Base-by-base conservation (phyloP, 2,329 filamentous ascomycete genomes). In the Apiospora phragmitis region DNA sequence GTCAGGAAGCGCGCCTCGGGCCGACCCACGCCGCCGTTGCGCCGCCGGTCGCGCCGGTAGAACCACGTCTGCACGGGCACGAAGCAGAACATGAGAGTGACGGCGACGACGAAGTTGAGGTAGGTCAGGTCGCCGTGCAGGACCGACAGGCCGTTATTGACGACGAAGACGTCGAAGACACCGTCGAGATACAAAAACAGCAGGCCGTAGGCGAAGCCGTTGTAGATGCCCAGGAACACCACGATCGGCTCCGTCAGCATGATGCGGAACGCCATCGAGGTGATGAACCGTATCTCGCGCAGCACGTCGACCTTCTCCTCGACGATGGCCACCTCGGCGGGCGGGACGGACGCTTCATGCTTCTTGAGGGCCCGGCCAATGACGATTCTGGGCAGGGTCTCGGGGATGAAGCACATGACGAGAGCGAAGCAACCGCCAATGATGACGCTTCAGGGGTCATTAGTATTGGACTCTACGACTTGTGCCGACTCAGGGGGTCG, bases 171-270 rank as follows among this genome's bases (percentile, higher is more conserved):
- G 72, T 83, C 78, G 72, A 82, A 82, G 29, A 83, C 81, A 4
- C 82, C 82, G 69, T 83, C 82, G 16, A 84, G 75, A 72, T 83
- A 84, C 35, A 83, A 73, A 74, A 82, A 84, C 12, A 83, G 75
- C 16, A 84, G 74, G 8, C 82, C 82, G 69, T 84, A 84, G 3
- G 81, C 80, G 68, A 83, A 83, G 9, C 82, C 82, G 67, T 84
- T 84, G 73, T 83, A 83, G 51, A 82, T 75, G 29, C 79, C 81
- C 18, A 83, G 72, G 70, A 79, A 78, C 16, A 80, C 75, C n/a
- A 84, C 79, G 67, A 84, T 83, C 0, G 81, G 81, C 69, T 84
- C 82, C 0, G 81, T 83, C 41, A 82, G 75, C 79, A 84, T 83
- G 72, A 83, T 83, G 45, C 75, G 75, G 72, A 84, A 79, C 1